Base-by-base conservation (phyloP, 2,329 filamentous ascomycete genomes). In the Tolypocladium tundrense region DNA sequence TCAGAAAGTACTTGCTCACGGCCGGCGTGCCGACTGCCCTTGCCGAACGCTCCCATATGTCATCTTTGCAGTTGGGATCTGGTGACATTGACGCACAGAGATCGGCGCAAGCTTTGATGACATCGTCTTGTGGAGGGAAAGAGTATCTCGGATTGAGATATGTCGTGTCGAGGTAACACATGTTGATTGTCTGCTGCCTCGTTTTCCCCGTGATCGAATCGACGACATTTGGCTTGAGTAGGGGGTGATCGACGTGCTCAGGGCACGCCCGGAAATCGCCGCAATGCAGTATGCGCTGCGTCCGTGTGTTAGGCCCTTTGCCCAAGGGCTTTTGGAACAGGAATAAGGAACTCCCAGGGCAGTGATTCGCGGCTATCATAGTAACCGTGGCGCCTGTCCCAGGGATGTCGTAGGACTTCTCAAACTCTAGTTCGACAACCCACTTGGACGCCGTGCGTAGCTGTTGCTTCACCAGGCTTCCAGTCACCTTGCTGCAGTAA, bases 311-410 rank as follows among this genome's bases (percentile, higher is more conserved):
- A 16, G 78, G 73, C 1, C 85, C 82, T 63, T 82, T 85, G 2
- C 83, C 83, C 14, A 88, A 73, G 0, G 75, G 73, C 69, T 96
- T 97, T 69, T 97, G 88, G 64, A 97, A 97, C 0, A 99, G 78
- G 66, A 95, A 99, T 1, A 99, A 74, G 0, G 93, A 96, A 66
- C 91, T 97, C 0, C 94, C 94, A 0, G 94, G 94, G 65, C 94
- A 99, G 68, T 99, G 94, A 65, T 99, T 99, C 14, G 94, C 94
- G 2, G 90, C 86, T 39, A 99, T 91, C 91, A 97, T 96, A 2
- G 91, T 96, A 45, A 97, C 91, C 11, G 81, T 83, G 7, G 91
- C 92, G 1, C 91, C 83, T 0, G 91, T 96, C 10, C 84, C 86
- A 0, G 91, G 90, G 0, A 99, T 83, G 61, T 95, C 88, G 7